Evolutionary conservation across 2,329 filamentous ascomycete species (phyloP), one percentile per base, ranked within the genome.

Genomic region (Aspergillus sp.): DNA sequence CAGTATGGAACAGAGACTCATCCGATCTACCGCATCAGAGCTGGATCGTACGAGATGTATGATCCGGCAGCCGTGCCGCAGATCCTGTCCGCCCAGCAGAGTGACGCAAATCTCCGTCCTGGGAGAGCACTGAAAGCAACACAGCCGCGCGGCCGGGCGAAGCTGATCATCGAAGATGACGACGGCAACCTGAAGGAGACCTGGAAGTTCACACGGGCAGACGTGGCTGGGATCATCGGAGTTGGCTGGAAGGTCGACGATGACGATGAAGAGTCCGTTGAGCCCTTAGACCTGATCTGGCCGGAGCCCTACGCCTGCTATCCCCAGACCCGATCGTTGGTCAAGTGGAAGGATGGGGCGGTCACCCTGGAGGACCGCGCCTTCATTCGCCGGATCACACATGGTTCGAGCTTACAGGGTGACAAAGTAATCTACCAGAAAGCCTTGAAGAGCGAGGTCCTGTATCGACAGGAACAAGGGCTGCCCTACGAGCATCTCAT

Each of bases 161-260:
- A 45, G 17, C 16, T 23, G 14, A 25, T 45, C 36, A 41, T 41
- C 36, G 36, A 41, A 41, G 36, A 41, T 41, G 36, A 41, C 13
- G 36, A 41, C 17, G 36, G 36, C 13, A 41, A 41, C 17, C 17
- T 45, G 10, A 17, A 38, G 25, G 49, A 51, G 31, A 41, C 16
- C 21, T 51, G 49, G 49, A 51, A 31, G 34, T 51, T 38, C 29
- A 17, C 13, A 7, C 49, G 49, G 17, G 14, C 19, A 20, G 32
- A 51, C 38, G 49, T 51, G 19, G 19, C 16, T n/a, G 43, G 20
- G 17, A 51, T 51, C 34, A 7, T 51, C 36, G 49, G 49, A 42
- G 43, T 51, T 25, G 49, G 49, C 5, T 51, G 49, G 49, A 51
- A 51, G 38, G 43, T 51, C 9, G 41, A 51, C n/a, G 43, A 47